Conservation (phyloP, 768 basidiomycete species). For the Coprinellus micaceus region DNA sequence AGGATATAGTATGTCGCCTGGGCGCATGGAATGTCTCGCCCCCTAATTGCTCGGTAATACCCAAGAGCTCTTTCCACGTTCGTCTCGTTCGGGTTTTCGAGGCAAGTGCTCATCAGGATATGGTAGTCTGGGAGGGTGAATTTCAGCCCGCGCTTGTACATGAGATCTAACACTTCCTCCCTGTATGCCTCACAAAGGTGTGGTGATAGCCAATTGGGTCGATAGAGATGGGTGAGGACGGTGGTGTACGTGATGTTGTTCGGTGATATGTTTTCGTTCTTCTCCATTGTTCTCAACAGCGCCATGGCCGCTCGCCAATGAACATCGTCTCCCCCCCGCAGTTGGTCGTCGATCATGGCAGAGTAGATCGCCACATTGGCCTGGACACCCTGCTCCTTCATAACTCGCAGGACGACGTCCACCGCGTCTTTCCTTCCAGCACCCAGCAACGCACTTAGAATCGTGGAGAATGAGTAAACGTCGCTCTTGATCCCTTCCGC, state of each 20-base stretch:
- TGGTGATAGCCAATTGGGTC: slow-evolving; percentile 47
- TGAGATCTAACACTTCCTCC: slow-evolving; percentile 49
- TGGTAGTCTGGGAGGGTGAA: slow-evolving; percentile 71
- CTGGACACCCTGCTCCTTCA: slow-evolving; percentile 69
- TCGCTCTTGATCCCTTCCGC: slow-evolving; percentile 60
- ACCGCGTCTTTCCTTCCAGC: slow-evolving; percentile 66
- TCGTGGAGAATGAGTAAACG: slow-evolving; percentile 81
- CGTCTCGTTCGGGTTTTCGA: slow-evolving; percentile 47
- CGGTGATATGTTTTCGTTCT: slow-evolving; percentile 43
- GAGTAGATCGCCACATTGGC: slow-evolving; percentile 77
- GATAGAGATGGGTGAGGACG: slow-evolving; percentile 69
- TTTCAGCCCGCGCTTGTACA: slow-evolving; percentile 51
- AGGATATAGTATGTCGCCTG: slow-evolving; percentile 78
- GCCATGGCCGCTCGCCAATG: slow-evolving; percentile 61
- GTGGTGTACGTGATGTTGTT: slow-evolving; percentile 85
- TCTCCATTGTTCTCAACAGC: slow-evolving; percentile 77
- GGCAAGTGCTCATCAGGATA: slow-evolving; percentile 65
- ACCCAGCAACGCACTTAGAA: slow-evolving; percentile 74
- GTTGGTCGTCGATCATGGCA: slow-evolving; percentile 72
- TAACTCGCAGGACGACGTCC: slow-evolving; percentile 60
- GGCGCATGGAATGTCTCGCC: slow-evolving; percentile 41
- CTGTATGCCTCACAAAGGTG: slow-evolving; percentile 44
- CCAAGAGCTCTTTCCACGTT: slow-evolving; percentile 53
- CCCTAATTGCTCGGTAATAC: slow-evolving; percentile 61
- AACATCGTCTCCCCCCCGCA: slow-evolving; percentile 50